These are phyloP conservation scores for Chenopodium formosanum DNA, from an alignment of 148 eudicot genomes.

Conservation along the genomic window DNA sequence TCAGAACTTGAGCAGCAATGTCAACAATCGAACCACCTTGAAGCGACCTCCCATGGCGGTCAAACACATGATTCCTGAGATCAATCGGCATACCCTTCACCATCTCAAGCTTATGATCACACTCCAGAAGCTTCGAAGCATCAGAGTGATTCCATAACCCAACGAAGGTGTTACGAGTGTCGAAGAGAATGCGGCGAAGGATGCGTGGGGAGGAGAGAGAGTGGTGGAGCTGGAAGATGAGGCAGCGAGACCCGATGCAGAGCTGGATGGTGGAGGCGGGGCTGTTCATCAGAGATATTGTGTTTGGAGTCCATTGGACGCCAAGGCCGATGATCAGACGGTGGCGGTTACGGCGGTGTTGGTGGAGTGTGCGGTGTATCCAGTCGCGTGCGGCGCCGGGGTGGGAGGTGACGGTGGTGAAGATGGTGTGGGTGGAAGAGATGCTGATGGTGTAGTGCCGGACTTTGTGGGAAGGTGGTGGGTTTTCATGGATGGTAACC, in stretches of 20 bases:
- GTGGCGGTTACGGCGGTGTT: conserved; percentile 6
- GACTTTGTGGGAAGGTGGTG: neutral
- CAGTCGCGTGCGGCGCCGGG: conserved; percentile 24
- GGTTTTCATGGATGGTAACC: neutral
- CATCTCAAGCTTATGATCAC: conserved; percentile 8
- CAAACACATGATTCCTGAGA: neutral
- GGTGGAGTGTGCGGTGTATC: conserved; percentile 21
- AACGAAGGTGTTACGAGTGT: conserved; percentile 29
- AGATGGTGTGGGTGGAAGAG: neutral
- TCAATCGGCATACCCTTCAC: conserved; percentile 6
- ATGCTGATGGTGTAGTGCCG: conserved; percentile 5
- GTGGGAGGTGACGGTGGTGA: conserved; percentile 31
- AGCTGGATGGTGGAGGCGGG: conserved; percentile 39
- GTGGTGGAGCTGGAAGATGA: no score
- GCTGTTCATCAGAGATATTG: neutral
- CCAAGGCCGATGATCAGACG: conserved; percentile 41
- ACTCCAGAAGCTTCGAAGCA: conserved; percentile 12
- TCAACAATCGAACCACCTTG: conserved; percentile 9
- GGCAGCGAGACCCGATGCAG: conserved; percentile 22
- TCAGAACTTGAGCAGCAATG: conserved; percentile 20
- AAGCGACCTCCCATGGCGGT: neutral
- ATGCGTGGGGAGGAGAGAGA: conserved; percentile 14
- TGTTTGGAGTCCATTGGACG: conserved; percentile 36
- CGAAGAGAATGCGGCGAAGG: no score
- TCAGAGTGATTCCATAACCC: conserved; percentile 30